Evolutionary conservation across 805 yeast species (phyloP).

Genomic region (Candida parachauliodes): DNA sequence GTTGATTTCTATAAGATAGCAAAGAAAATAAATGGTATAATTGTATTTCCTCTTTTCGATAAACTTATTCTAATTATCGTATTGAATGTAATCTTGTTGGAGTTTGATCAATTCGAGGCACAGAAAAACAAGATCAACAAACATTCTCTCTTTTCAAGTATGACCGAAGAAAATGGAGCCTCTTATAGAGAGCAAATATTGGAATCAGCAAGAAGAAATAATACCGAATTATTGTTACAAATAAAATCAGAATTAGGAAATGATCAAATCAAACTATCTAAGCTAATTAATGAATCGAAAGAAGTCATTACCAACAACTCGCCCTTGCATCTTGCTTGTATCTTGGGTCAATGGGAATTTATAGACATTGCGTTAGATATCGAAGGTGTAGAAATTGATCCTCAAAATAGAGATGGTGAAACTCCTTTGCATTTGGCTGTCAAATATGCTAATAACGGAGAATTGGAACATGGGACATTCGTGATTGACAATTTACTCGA

Average conservation of each 20-base stretch:
- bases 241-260: conserved; percentile 45
- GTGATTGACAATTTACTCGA: conserved; percentile 79
- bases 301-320: conserved; percentile 77
- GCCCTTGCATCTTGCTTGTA: conserved; percentile 77
- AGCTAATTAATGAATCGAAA: conserved; percentile 58
- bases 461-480: conserved; percentile 81
- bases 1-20: no score
- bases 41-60: no score
- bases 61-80: no score
- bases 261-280: conserved; percentile 37
- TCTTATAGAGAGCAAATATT: conserved; percentile 68
- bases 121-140: not conserved
- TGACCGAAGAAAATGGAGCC: conserved; percentile 51
- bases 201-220: conserved; percentile 86
- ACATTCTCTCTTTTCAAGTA: not conserved
- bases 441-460: conserved; percentile 60
- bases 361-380: conserved; percentile 78
- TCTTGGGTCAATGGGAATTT: conserved; percentile 80
- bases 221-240: conserved; percentile 64
- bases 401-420: conserved; percentile 70
- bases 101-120: not conserved
- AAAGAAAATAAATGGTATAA: no score
- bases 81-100: not conserved
- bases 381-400: conserved; percentile 89
- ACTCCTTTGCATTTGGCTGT: conserved; percentile 91